Conservation (phyloP, 208 protist genomes). For the Wallacemonas rigidus region DNA sequence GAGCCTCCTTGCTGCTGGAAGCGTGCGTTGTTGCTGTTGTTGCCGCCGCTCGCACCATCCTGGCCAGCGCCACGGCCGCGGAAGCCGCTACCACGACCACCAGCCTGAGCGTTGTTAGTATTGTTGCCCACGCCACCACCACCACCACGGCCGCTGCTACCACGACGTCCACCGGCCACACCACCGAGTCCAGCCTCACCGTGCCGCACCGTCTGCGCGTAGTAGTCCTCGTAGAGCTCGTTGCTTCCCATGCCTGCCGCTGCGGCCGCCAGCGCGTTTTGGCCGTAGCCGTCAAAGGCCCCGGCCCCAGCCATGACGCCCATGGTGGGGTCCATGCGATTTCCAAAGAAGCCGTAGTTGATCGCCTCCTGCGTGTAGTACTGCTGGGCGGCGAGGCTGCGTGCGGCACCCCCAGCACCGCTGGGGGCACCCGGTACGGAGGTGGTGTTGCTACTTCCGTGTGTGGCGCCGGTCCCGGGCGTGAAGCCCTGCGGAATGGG, state of each 20-base stretch:
- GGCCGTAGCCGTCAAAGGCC: constrained; percentile 17
- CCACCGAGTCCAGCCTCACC: constrained; percentile 21
- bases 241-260: constrained; percentile 9
- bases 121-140: constrained; percentile 18
- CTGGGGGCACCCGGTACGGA: background rate
- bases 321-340: constrained; percentile 31
- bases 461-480: background rate
- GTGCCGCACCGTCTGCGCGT: constrained; percentile 24
- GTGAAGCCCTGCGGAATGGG: constrained; percentile 28
- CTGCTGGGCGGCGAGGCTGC: constrained; percentile 75
- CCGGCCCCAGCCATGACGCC: constrained; percentile 24
- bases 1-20: constrained; percentile 48
- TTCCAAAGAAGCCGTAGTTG: constrained; percentile 50
- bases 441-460: constrained; percentile 18
- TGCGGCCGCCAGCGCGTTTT: background rate
- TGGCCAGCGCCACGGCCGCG: constrained; percentile 34
- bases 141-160: constrained; percentile 26
- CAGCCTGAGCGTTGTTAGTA: constrained; percentile 22
- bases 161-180: constrained; percentile 3
- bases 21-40: constrained; percentile 5
- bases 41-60: constrained; percentile 6
- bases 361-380: constrained; percentile 90
- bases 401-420: constrained; percentile 11
- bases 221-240: constrained; percentile 19
- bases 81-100: constrained; percentile 22